Evolutionary conservation across 2,329 filamentous ascomycete species (phyloP).

Genomic region (Colletotrichum lini): DNA sequence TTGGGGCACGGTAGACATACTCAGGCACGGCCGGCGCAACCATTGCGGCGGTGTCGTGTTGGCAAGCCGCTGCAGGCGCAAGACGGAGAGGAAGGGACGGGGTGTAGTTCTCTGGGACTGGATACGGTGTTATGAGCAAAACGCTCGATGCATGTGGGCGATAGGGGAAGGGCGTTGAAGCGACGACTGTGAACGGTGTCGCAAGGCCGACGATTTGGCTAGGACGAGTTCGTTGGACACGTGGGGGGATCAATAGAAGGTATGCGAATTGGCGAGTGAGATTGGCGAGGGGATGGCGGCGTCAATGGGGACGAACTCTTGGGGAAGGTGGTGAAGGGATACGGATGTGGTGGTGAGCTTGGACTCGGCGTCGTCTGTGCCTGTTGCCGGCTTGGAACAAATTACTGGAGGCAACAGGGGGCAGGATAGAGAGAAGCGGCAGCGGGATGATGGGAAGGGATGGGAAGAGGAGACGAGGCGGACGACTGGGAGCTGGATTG

Average conservation of each 20-base stretch:
- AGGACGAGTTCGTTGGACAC: conserved; percentile 23
- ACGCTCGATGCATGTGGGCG: conserved; percentile 26
- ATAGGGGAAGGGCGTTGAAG: background rate
- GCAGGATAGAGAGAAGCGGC: background rate
- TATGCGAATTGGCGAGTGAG: conserved; percentile 29
- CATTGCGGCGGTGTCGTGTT: conserved; percentile 63
- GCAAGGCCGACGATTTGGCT: conserved; percentile 27
- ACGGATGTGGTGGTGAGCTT: conserved; percentile 32
- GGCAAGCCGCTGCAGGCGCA: conserved; percentile 27
- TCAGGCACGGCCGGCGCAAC: conserved; percentile 83
- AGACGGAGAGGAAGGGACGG: background rate
- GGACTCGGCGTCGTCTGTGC: conserved; percentile 25
- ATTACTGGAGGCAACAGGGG: conserved; percentile 18
- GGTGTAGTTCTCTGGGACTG: conserved; percentile 4
- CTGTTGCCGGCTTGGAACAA: conserved; percentile 31
- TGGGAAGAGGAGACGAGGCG: background rate
- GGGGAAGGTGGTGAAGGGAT: conserved; percentile 9
- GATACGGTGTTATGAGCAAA: conserved; percentile 31
- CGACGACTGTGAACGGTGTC: background rate
- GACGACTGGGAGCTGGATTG: background rate
- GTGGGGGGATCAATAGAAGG: conserved; percentile 21
- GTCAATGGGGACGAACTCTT: conserved; percentile 11
- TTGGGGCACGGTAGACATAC: conserved; percentile 61
- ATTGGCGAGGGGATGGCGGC: conserved; percentile 29
- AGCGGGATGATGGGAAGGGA: conserved; percentile 17